These are phyloP conservation scores for Nicotiana otophora DNA, from an alignment of 257 asterid species.

Conservation along the genomic window DNA sequence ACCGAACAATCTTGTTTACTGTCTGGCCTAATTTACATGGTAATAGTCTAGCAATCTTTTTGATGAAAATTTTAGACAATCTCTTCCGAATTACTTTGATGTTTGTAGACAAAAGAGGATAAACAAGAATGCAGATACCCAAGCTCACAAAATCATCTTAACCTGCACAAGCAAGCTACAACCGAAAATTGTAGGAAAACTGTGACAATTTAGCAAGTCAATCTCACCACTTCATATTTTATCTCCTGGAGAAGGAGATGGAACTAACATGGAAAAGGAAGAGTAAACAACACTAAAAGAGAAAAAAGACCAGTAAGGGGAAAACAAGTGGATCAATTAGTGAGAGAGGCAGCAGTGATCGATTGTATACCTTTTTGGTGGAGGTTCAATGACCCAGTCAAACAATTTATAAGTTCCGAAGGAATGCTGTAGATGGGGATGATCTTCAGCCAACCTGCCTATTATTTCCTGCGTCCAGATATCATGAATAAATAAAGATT, in stretches of 20 bases:
- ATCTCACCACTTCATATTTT: too few relatives aligned
- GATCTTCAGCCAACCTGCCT: constrained; percentile 45
- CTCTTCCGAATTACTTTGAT: too few relatives aligned
- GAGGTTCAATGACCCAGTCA: constrained; percentile 59
- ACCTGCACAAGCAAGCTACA: too few relatives aligned
- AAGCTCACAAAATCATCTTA: too few relatives aligned
- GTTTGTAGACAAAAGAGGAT: too few relatives aligned
- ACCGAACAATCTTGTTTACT: too few relatives aligned
- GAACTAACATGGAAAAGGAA: neutral
- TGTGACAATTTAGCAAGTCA: too few relatives aligned
- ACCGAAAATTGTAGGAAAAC: too few relatives aligned
- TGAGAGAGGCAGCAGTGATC: neutral
- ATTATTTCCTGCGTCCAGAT: constrained; percentile 48
- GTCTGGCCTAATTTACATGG: too few relatives aligned
- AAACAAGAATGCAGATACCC: too few relatives aligned
- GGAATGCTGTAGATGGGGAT: constrained; percentile 56
- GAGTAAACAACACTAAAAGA: constrained; percentile 1
- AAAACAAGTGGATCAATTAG: constrained; percentile 8
- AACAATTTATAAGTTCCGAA: constrained; percentile 68
- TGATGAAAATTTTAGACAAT: too few relatives aligned
- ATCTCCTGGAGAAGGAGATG: neutral
- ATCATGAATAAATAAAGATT: constrained; percentile 6
- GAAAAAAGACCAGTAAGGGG: neutral
- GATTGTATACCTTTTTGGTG: constrained; percentile 43
- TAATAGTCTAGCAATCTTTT: too few relatives aligned